These are phyloP conservation scores for Crithidia bombi DNA, from an alignment of 208 protist genomes.

Conservation along the genomic window DNA sequence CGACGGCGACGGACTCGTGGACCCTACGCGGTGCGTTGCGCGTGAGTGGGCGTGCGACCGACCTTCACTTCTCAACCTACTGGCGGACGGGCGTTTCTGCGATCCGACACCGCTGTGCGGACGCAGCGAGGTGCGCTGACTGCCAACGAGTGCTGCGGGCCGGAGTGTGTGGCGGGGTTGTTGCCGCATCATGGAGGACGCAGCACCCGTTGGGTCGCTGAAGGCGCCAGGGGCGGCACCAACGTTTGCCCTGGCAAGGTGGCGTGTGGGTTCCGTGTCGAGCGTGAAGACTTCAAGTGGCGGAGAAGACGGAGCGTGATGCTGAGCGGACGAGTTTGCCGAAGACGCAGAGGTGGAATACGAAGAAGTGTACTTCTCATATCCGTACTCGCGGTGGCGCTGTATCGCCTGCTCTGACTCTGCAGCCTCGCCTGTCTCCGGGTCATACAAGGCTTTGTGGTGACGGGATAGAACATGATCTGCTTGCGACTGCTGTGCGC, in stretches of 20 bases:
- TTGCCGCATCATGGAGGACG: not conserved
- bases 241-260: not conserved
- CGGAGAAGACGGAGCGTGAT: not conserved
- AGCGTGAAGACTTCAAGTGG: not conserved
- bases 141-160: not conserved
- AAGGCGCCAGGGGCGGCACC: not conserved
- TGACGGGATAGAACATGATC: not conserved
- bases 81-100: not conserved
- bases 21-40: not conserved
- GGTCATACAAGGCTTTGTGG: not conserved
- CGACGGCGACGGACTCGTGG: slow-evolving; percentile 6
- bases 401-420: not conserved
- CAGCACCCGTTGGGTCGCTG: slow-evolving; percentile 8
- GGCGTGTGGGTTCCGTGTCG: not conserved
- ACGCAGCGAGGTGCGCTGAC: not conserved
- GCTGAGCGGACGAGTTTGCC: not conserved
- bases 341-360: not conserved
- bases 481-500: not conserved
- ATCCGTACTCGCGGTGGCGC: slow-evolving; percentile 1
- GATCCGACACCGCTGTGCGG: not conserved
- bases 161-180: not conserved
- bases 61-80: not conserved
- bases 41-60: not conserved
- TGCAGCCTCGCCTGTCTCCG: no score
- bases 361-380: not conserved